Evolutionary conservation across 495 filamentous ascomycete species (phyloP), one percentile per base, ranked within the genome.

Genomic region (Xylaria flabelliformis): DNA sequence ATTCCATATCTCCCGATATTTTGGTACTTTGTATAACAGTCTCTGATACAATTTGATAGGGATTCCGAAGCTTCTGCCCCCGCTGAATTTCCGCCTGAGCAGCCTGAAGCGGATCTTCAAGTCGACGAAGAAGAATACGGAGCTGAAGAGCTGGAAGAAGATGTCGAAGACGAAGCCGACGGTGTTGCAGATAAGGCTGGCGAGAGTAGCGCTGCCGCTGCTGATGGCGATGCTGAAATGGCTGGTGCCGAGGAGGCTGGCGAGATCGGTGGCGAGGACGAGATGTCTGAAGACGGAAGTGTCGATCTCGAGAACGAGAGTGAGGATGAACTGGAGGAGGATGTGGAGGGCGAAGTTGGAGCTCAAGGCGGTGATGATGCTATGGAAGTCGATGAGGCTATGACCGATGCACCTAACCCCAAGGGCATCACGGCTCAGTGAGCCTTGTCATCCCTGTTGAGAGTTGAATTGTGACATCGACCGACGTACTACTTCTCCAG

Each of bases 241-340:
- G 94, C 88, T 24, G 94, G 92, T 55, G 88, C 86, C 34, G 93
- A 93, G 48, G 83, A 82, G 61, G 74, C 73, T 51, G 82, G 74
- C n/a, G 79, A 83, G 51, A 82, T 82, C 55, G 83, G 80, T 59
- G 90, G 89, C 61, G 90, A 90, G 44, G 93, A 94, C 48, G 91
- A 94, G 34, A 90, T 93, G 66, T 93, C 92, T 19, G 94, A 97
- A 51, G 95, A 93, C 53, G 95, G 93, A 69, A 95, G 92, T 75
- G 96, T 98, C 77, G 96, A 99, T 79, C 90, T 99, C n/a, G 96
- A 97, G 81, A 92, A 91, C 53, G 97, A 98, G 81, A 96, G 91
- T 36, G 85, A 86, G 74, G 90, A 89, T 73, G 94, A 94, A 19
- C 89, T 97, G 63, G 95, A 97, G 67, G 93, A 97, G 64, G 88